phyloP scores from a whole-genome alignment of 192 early-diverging fungal genomes.

The Phycomyces blakesleeanus region DNA sequence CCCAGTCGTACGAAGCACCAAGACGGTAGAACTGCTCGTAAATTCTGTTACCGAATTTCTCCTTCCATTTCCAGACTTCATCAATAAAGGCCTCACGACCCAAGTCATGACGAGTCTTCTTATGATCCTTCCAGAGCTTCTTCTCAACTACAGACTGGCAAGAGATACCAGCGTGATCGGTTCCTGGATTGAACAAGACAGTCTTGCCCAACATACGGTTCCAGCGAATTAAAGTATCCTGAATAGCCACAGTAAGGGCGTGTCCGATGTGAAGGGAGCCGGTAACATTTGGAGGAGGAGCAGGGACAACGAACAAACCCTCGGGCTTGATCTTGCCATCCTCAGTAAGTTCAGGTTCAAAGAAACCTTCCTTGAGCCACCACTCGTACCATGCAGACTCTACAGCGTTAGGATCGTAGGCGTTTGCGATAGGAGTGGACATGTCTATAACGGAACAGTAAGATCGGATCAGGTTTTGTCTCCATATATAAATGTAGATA shows the following conservation, averaged over 20 bases:
- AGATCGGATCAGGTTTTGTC: background rate
- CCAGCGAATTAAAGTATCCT: slow-evolving; percentile 93
- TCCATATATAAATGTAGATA: background rate
- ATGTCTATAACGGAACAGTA: slow-evolving; percentile 50
- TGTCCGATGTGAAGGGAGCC: slow-evolving; percentile 96
- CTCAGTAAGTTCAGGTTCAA: slow-evolving; percentile 73
- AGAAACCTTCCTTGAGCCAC: slow-evolving; percentile 94
- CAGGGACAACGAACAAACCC: slow-evolving; percentile 88
- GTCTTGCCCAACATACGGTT: slow-evolving; percentile 98
- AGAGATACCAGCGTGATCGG: slow-evolving; percentile 97
- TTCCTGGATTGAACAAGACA: slow-evolving; percentile 89
- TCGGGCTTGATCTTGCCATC: slow-evolving; percentile 72
- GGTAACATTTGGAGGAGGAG: slow-evolving; percentile 98
- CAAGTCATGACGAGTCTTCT: slow-evolving; percentile 84
- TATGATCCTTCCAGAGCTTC: slow-evolving; percentile 80
- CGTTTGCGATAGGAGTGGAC: slow-evolving; percentile 66
- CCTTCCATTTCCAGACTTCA: slow-evolving; percentile 96
- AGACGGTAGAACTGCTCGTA: slow-evolving; percentile 85
- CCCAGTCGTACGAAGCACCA: slow-evolving; percentile 93
- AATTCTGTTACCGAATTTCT: slow-evolving; percentile 77
- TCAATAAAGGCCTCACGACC: slow-evolving; percentile 88
- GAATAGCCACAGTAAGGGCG: slow-evolving; percentile 89
- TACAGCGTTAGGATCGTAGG: slow-evolving; percentile 87
- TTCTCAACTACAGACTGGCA: slow-evolving; percentile 98
- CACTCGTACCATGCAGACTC: slow-evolving; percentile 96